These are phyloP conservation scores for Solanum boliviense DNA, from an alignment of 257 asterid genomes.

Conservation along the genomic window DNA sequence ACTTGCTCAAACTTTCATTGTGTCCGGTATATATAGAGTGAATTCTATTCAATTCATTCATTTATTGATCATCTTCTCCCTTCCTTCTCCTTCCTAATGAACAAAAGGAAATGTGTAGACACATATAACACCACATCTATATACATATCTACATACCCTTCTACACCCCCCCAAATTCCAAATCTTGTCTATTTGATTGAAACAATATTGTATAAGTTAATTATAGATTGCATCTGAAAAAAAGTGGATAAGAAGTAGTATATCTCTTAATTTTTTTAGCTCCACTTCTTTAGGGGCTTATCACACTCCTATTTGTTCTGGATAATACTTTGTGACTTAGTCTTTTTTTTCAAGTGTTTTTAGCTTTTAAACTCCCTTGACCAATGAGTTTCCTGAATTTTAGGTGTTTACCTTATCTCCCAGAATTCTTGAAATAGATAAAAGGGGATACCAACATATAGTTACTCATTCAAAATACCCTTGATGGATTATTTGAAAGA, in stretches of 20 bases:
- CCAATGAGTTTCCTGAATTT: slow-evolving; percentile 15
- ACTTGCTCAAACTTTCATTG: slow-evolving; percentile 3
- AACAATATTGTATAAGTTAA: not conserved
- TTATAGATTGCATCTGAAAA: not conserved
- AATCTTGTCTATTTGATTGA: slow-evolving; percentile 3
- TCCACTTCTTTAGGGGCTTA: slow-evolving; percentile 12
- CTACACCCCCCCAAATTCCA: not conserved
- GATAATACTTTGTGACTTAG: slow-evolving; percentile 2
- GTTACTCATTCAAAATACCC: not conserved
- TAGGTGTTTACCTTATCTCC: slow-evolving; percentile 4
- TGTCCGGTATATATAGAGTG: slow-evolving; percentile 2
- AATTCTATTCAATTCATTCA: not conserved
- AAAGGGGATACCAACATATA: not conserved
- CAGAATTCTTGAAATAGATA: slow-evolving; percentile 2
- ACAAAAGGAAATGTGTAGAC: slow-evolving; percentile 9
- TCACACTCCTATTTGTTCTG: not conserved
- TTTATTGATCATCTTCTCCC: not conserved
- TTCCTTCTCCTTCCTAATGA: not conserved
- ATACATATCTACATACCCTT: not conserved
- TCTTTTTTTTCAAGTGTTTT: not conserved
- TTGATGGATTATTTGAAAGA: slow-evolving; percentile 33
- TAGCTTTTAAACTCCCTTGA: not conserved
- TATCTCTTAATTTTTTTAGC: slow-evolving; percentile 12
- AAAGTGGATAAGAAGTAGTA: slow-evolving; percentile 49
- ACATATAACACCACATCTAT: not conserved